These are phyloP conservation scores for Lenzites betulinus DNA, from an alignment of 768 basidiomycete species.

Conservation along the genomic window DNA sequence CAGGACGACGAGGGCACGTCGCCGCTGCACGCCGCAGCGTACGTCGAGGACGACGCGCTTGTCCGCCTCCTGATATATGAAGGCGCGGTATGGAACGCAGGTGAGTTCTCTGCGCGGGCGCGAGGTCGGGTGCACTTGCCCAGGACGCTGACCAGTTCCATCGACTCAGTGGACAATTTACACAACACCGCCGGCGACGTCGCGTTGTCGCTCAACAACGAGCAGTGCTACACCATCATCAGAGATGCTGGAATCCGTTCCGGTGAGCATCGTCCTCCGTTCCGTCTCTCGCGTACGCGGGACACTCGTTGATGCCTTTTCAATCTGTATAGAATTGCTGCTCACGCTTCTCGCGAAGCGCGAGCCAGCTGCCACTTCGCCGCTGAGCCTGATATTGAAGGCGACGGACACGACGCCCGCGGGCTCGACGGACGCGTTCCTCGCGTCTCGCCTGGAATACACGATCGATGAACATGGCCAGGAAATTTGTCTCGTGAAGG, in stretches of 20 bases:
- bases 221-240: conserved; percentile 70
- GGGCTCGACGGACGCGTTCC: conserved; percentile 67
- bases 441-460: conserved; percentile 70
- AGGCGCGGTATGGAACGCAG: conserved; percentile 91
- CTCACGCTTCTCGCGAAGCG: conserved; percentile 61
- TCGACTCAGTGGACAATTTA: conserved; percentile 64
- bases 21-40: conserved; percentile 85
- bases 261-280: conserved; percentile 51
- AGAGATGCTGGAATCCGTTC: conserved; percentile 92
- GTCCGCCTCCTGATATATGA: conserved; percentile 68
- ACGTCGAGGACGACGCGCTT: conserved; percentile 64
- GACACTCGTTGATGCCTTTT: background rate
- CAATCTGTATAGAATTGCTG: conserved; percentile 60
- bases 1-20: conserved; percentile 83
- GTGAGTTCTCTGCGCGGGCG: conserved; percentile 38
- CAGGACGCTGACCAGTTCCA: no score
- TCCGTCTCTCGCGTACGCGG: background rate
- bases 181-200: conserved; percentile 89
- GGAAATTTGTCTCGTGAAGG: conserved; percentile 74
- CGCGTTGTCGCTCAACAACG: conserved; percentile 82
- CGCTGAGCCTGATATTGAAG: conserved; percentile 45
- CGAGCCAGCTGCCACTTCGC: conserved; percentile 23
- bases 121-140: no score
- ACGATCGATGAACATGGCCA: conserved; percentile 72
- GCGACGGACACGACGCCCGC: conserved; percentile 56